Conservation (phyloP, 129 eudicot species). For the Mikania micrantha region DNA sequence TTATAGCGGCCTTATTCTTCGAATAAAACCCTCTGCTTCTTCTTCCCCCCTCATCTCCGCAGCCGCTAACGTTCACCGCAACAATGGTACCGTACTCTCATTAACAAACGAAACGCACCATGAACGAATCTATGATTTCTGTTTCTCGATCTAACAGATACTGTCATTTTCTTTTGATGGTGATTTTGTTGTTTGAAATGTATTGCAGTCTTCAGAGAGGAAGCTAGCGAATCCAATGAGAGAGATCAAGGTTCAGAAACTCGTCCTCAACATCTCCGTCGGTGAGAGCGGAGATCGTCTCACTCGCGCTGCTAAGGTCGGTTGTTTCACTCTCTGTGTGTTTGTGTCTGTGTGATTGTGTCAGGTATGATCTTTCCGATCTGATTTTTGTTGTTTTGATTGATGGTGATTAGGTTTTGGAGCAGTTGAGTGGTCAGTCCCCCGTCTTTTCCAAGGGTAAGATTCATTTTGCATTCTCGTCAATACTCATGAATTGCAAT, state of each 20-base stretch:
- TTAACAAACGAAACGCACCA: not conserved
- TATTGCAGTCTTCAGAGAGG: constrained; percentile 12
- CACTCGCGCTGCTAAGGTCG: constrained; percentile 16
- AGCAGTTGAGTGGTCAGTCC: constrained; percentile 15
- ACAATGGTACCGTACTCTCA: not conserved
- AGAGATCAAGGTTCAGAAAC: constrained; percentile 19
- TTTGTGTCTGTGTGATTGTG: not conserved
- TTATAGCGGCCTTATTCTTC: not conserved
- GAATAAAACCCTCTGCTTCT: not conserved
- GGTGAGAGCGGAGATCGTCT: constrained; percentile 23
- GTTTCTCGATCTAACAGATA: not conserved
- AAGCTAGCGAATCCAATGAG: constrained; percentile 21
- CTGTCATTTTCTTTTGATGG: not conserved
- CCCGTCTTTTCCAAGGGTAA: constrained; percentile 18
- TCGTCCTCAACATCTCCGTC: constrained; percentile 17
- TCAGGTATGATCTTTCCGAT: not conserved
- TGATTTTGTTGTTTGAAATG: not conserved
- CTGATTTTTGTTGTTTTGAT: not conserved
- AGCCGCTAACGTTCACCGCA: not conserved
- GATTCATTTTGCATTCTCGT: not conserved
- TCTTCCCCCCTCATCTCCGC: not conserved
- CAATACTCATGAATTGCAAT: not conserved
- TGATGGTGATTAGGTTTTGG: constrained; percentile 7
- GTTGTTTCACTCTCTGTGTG: not conserved
- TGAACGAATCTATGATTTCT: not conserved